These are phyloP conservation scores for Papilionanthe hybrid DNA, from an alignment of 116 monocot genomes.

Conservation along the genomic window DNA sequence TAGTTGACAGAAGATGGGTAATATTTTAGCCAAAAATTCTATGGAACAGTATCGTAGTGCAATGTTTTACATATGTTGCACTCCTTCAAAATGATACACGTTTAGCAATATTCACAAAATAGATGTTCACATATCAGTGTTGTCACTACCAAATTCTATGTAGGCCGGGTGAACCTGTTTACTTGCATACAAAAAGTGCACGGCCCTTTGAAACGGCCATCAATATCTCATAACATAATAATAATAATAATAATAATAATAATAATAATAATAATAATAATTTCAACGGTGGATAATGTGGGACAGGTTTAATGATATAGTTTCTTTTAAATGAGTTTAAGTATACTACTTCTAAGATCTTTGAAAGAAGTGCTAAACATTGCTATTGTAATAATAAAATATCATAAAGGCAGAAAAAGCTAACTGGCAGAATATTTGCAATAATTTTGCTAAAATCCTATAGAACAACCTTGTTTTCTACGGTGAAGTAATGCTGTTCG, in stretches of 20 bases:
- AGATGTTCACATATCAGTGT: neutral
- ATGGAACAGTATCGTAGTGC: neutral
- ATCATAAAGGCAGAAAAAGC: neutral
- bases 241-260: neutral
- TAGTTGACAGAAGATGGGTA: neutral
- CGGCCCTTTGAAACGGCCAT: neutral
- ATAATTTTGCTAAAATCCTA: neutral
- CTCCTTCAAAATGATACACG: neutral
- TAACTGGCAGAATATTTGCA: neutral
- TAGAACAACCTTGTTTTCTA: neutral
- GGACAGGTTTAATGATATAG: too few species aligned
- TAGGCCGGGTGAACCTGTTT: neutral
- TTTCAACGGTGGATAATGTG: neutral
- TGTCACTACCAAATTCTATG: neutral
- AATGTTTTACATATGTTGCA: neutral
- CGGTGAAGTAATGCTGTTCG: neutral
- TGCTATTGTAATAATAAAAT: neutral
- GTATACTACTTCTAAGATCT: neutral
- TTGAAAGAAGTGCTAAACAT: neutral
- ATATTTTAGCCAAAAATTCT: neutral
- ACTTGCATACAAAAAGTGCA: conserved; percentile 8
- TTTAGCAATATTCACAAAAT: neutral
- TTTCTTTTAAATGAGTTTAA: too few species aligned
- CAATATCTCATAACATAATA: too few species aligned
- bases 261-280: neutral